Base-by-base conservation (phyloP, 371 early-diverging fungal species). In the Rhizopus sp. region DNA sequence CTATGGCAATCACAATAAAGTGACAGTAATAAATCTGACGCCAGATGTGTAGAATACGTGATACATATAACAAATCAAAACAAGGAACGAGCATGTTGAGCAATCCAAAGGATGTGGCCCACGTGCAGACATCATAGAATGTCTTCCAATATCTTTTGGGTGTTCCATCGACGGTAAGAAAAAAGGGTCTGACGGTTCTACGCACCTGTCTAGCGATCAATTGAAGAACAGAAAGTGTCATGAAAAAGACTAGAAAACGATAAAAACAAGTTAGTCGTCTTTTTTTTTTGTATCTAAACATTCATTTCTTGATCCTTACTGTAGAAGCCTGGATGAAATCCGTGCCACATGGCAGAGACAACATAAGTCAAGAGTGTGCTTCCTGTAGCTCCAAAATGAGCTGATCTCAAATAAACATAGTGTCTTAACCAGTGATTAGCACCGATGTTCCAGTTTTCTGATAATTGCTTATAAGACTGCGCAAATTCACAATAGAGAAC, bases 311-410 rank as follows among this genome's bases (percentile, higher is more conserved):
- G 64, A 33, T 54, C 81, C 67, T 82, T 86, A 73, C 88, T 64
- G 57, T 93, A 91, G 62, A 93, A 92, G 5, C 93, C 94, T 7
- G 93, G 90, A 63, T 91, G 88, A 76, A 97, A 95, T 31, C 96
- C 96, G 63, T 97, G 97, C 97, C 97, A 97, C 56, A 93, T 73
- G 13, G 96, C 92, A 32, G 93, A 92, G 1, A 86, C 75, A 31
- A 77, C 72, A 66, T 93, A 94, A 5, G 96, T 95, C 2, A 87
- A 79, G 7, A 91, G 75, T 9, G 65, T 65, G 2, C 77, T 57
- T 0, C 73, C 69, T 12, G 72, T 72, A 6, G 87, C 76, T 35
- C 85, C 87, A n/a, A 40, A 47, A 3, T 68, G 68, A n/a, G 82
- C 73, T 15, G 94, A 69, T 12, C 96, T 67, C 34, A 92, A 56